Base-by-base conservation (phyloP, 176 grass and related monocot species). In the Chloris gayana region DNA sequence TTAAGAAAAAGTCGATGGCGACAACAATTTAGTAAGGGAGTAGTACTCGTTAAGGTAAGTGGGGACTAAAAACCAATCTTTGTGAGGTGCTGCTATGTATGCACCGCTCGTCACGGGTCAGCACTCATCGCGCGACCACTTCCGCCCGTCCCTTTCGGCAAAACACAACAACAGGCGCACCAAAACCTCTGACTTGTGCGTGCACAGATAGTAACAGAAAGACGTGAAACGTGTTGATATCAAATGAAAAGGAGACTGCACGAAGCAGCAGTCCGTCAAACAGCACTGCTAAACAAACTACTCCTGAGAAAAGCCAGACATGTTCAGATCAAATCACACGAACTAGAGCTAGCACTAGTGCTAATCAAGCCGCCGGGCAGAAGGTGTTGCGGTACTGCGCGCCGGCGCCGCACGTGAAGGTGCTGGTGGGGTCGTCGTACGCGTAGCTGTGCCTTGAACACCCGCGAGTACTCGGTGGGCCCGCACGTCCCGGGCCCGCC, bases 391-490 rank as follows among this genome's bases (percentile, higher is more conserved):
- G 60, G 84, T 93, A 98, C 50, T 88, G 79, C 34, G 84, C 83
- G 22, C 90, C 86, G 49, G 88, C 50, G 72, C 81, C 80, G 74
- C 92, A 98, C 24, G 92, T 98, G 88, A 95, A 93, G 34, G 92
- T 98, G 86, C 88, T 93, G 38, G 96, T 98, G 39, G 90, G 86
- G 46, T 98, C 92, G 64, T 95, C 95, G 80, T 95, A 95, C 32
- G 96, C 92, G 93, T 91, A 98, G 88, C 88, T 95, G 85, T 98
- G 74, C 72, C 82, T 95, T 98, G 90, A 98, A 98, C 57, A 98
- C 42, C 86, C 27, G 59, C 3, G 92, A 98, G 79, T 95, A 93
- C 47, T 35, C 78, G 54, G 84, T 98, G 7, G 90, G 92, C 73
- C 84, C 79, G 68, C 92, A 98, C 56, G 31, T 91, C 70, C 5